phyloP scores from a whole-genome alignment of 2,329 filamentous ascomycete species.

The Bipolaris gigantea region DNA sequence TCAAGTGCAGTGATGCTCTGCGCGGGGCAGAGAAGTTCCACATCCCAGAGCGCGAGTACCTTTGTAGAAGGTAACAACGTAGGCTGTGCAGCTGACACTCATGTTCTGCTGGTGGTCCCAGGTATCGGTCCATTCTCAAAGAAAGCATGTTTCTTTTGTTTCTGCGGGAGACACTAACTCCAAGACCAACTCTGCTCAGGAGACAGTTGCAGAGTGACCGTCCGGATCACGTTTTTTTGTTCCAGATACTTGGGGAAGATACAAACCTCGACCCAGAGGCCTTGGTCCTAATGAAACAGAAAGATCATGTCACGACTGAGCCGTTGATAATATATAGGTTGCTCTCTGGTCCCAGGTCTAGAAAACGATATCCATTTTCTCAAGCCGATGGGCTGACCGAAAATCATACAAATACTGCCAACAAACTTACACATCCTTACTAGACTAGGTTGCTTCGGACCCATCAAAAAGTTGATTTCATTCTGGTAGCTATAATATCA shows the following conservation, averaged over 20 bases:
- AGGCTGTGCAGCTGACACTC: conserved; percentile 1
- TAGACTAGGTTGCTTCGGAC: background rate
- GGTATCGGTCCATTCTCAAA: background rate
- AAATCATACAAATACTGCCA: too few species aligned
- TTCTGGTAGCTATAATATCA: background rate
- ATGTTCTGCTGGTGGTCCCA: conserved; percentile 1
- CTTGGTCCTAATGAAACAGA: too few species aligned
- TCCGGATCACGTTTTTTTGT: background rate
- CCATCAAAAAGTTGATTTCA: background rate
- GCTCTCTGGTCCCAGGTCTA: too few species aligned
- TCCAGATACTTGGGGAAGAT: background rate
- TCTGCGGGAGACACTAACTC: background rate
- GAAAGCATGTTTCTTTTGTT: background rate
- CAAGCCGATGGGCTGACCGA: too few species aligned
- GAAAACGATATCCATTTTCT: too few species aligned
- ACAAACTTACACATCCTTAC: too few species aligned
- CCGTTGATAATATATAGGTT: background rate
- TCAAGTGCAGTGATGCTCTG: background rate
- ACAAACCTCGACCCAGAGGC: too few species aligned
- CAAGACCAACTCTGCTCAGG: background rate
- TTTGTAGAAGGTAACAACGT: background rate
- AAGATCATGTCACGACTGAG: background rate
- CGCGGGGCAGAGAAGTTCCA: background rate
- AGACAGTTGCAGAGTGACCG: background rate
- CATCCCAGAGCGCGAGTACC: background rate